Percentiles rank a stretch among this genome's conserved stretches.
Conservation (phyloP, 1,284 basidiomycete species). For the Hymenochaete sp. region DNA sequence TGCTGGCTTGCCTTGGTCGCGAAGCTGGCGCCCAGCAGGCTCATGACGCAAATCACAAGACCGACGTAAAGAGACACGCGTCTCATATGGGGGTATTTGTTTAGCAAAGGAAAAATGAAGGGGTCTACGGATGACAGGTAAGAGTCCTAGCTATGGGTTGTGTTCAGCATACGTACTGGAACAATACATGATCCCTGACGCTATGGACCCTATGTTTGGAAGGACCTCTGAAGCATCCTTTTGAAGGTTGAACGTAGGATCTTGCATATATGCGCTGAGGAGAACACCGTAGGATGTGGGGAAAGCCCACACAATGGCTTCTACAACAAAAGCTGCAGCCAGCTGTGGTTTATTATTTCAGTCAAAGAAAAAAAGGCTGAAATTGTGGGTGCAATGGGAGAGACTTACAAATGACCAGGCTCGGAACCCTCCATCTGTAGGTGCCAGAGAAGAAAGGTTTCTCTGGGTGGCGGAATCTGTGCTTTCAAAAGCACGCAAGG, state of each 20-base stretch:
- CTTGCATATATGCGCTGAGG: slow-evolving; percentile 28
- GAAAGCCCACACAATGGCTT: slow-evolving; percentile 34
- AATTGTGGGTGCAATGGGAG: no score
- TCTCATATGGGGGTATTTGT: slow-evolving; percentile 26
- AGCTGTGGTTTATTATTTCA: no score
- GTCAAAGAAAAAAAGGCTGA: no score
- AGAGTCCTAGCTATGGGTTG: no score
- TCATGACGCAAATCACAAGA: slow-evolving; percentile 23
- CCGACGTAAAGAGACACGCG: slow-evolving; percentile 28
- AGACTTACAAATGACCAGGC: slow-evolving; percentile 32
- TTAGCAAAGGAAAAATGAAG: slow-evolving; percentile 22
- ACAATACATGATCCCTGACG: slow-evolving; percentile 30
- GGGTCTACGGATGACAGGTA: no score
- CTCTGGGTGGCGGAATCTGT: no score
- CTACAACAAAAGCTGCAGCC: slow-evolving; percentile 29
- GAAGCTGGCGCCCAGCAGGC: slow-evolving; percentile 31
- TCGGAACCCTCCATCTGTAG: slow-evolving; percentile 27
- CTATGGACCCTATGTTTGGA: slow-evolving; percentile 28
- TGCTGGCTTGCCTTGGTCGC: slow-evolving; percentile 23
- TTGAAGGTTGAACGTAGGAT: slow-evolving; percentile 24
- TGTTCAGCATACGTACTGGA: slow-evolving; percentile 27
- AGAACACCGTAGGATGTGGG: slow-evolving; percentile 30
- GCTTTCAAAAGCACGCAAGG: no score
- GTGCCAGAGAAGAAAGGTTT: slow-evolving; percentile 24
- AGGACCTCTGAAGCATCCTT: slow-evolving; percentile 25